These are phyloP conservation scores for Picea sitchensis DNA, from an alignment of 75 land plant genomes.

Conservation along the genomic window DNA sequence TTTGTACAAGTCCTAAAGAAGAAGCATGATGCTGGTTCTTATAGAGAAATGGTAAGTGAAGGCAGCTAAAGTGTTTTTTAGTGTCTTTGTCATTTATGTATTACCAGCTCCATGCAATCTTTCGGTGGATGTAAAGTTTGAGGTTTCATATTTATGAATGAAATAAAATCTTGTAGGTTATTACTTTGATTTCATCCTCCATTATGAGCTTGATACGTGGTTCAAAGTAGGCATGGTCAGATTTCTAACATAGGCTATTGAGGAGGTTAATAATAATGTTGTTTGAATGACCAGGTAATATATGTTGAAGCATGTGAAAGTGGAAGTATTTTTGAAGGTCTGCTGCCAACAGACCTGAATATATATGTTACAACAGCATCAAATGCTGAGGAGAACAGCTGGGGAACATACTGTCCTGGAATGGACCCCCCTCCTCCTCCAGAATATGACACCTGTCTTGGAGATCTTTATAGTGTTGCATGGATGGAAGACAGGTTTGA, in stretches of 20 bases:
- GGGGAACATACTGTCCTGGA: conserved; percentile 95
- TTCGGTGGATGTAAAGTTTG: background rate
- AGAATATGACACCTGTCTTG: conserved; percentile 84
- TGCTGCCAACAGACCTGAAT: conserved; percentile 66
- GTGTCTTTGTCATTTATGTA: background rate
- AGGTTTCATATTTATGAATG: background rate
- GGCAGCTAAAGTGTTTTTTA: background rate
- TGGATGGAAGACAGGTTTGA: conserved; percentile 97
- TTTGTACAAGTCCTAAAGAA: conserved; percentile 64
- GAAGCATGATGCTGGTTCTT: conserved; percentile 75
- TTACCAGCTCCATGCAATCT: background rate
- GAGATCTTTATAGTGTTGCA: conserved; percentile 90
- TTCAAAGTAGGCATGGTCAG: background rate
- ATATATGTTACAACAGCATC: conserved; percentile 96
- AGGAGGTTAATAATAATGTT: background rate
- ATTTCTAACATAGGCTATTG: background rate
- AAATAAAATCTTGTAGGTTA: background rate
- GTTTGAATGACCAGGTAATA: conserved; percentile 52
- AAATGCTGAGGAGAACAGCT: conserved; percentile 88
- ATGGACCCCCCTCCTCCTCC: conserved; percentile 80
- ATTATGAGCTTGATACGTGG: background rate
- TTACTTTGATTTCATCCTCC: background rate
- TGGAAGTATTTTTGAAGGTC: conserved; percentile 91
- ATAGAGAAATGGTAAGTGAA: conserved; percentile 69
- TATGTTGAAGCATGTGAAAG: conserved; percentile 97